These are phyloP conservation scores for Zychaea mexicana DNA, from an alignment of 371 early-diverging fungal species.

Conservation along the genomic window DNA sequence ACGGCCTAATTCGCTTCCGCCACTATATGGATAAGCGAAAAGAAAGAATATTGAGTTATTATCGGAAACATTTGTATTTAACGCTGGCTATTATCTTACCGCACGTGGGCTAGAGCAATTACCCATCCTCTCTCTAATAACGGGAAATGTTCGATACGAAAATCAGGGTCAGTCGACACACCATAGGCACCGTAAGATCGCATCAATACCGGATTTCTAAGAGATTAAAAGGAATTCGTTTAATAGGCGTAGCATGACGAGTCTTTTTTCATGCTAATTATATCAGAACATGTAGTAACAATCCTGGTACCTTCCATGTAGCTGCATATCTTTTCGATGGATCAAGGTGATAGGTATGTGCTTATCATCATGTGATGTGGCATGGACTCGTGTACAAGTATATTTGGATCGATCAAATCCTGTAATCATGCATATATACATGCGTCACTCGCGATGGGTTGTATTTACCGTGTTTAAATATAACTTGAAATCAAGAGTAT, in stretches of 20 bases:
- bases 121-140: constrained; percentile 81
- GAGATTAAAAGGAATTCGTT: too few relatives aligned
- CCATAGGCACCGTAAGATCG: constrained; percentile 90
- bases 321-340: constrained; percentile 49
- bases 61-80: background rate
- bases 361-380: constrained; percentile 45
- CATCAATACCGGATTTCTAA: constrained; percentile 70
- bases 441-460: too few relatives aligned
- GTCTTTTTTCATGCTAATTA: constrained; percentile 14
- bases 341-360: constrained; percentile 74
- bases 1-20: constrained; percentile 81
- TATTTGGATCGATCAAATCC: constrained; percentile 54
- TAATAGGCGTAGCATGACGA: too few relatives aligned
- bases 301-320: constrained; percentile 59
- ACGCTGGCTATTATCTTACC: constrained; percentile 40
- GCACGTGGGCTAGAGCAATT: constrained; percentile 82
- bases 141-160: constrained; percentile 80
- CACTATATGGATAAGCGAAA: too few relatives aligned
- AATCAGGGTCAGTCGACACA: constrained; percentile 74
- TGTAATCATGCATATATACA: constrained; percentile 22
- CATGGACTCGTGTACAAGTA: constrained; percentile 58
- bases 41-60: background rate
- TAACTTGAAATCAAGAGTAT: background rate
- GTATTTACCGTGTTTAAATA: background rate
- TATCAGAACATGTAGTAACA: constrained; percentile 24